Percentiles rank a stretch among this genome's conserved stretches.
phyloP scores from a whole-genome alignment of 176 grass and related monocot genomes.

The Oryza meridionalis region DNA sequence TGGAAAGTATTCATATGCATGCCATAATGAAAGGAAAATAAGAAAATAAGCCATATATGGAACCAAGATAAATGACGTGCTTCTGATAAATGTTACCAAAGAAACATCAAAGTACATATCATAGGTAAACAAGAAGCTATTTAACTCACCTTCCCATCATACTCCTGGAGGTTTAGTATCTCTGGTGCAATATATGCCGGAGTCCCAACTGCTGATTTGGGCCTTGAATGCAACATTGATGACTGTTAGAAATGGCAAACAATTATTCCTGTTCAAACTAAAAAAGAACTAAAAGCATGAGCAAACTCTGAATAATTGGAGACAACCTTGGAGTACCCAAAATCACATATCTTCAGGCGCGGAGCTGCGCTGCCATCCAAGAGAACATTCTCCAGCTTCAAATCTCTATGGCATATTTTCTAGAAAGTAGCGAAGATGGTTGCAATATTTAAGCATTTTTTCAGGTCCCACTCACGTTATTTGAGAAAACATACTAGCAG shows the following conservation, averaged over 20 bases:
- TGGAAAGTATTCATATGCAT: conserved; percentile 17
- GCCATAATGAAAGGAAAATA: conserved; percentile 6
- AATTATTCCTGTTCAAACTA: conserved; percentile 26
- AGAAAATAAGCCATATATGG: neutral
- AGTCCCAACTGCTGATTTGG: conserved; percentile 84
- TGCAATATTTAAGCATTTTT: conserved; percentile 41
- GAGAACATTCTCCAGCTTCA: conserved; percentile 86
- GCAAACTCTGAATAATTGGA: neutral
- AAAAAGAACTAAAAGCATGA: conserved; percentile 11
- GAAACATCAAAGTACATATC: conserved; percentile 20
- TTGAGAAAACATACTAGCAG: conserved; percentile 45
- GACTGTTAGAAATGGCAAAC: conserved; percentile 49
- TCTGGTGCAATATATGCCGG: conserved; percentile 87
- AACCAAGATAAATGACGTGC: conserved; percentile 7
- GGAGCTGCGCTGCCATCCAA: conserved; percentile 64
- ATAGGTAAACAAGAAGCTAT: conserved; percentile 29
- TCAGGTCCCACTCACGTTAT: conserved; percentile 34
- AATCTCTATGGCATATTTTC: conserved; percentile 93
- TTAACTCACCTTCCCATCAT: conserved; percentile 74
- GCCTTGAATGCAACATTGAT: conserved; percentile 81
- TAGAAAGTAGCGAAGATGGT: conserved; percentile 49
- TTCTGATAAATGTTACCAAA: conserved; percentile 14
- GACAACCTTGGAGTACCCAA: conserved; percentile 81
- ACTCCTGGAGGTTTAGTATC: conserved; percentile 65
- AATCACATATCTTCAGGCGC: conserved; percentile 85